Conservation (phyloP, 2,329 filamentous ascomycete genomes). For the Fusarium brevicatenulatum region DNA sequence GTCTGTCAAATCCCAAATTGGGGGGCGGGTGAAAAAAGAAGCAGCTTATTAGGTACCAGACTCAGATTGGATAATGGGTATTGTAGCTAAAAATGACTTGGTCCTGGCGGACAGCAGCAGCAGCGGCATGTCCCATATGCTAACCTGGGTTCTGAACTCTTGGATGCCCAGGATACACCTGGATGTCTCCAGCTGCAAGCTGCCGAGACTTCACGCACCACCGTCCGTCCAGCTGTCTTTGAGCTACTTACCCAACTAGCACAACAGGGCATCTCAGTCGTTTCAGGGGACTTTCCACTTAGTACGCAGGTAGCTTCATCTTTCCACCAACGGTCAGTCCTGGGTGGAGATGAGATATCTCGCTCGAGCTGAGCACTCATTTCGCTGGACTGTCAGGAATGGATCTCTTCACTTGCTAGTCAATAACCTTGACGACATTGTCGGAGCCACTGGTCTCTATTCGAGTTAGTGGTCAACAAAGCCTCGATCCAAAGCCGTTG, state of each 20-base stretch:
- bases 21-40: constrained; percentile 28
- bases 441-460: constrained; percentile 6
- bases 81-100: constrained; percentile 38
- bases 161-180: constrained; percentile 37
- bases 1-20: constrained; percentile 32
- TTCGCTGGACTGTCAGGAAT: constrained; percentile 24
- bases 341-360: constrained; percentile 34
- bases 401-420: constrained; percentile 24
- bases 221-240: constrained; percentile 10
- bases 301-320: constrained; percentile 25
- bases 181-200: constrained; percentile 27
- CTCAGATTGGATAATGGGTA: constrained; percentile 7
- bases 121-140: constrained; percentile 26
- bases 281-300: constrained; percentile 37
- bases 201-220: constrained; percentile 33
- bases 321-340: constrained; percentile 35
- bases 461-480: constrained; percentile 10
- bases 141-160: constrained; percentile 6
- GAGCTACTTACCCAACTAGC: constrained; percentile 9
- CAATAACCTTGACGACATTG: constrained; percentile 17
- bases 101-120: constrained; percentile 27
- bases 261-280: constrained; percentile 32
- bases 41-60: constrained; percentile 30
- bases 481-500: constrained; percentile 1
- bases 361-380: constrained; percentile 31